A percentile compares a stretch with the other conserved stretches of the same genome.
Evolutionary conservation across 805 yeast species (phyloP).

Genomic region (Candida sithepensis): DNA sequence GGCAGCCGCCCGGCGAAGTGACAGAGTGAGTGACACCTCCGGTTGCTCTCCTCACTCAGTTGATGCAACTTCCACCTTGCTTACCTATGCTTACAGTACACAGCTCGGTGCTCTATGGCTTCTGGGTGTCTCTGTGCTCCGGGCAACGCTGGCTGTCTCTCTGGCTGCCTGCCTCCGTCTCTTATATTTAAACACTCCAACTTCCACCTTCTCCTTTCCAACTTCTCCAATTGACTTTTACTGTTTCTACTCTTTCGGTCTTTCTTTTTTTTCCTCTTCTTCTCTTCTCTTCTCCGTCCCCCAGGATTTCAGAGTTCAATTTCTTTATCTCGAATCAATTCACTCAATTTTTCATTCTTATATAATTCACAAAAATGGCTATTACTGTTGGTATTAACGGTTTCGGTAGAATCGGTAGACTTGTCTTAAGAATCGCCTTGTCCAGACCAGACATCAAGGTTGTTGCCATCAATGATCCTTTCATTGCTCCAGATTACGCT

Average conservation of each 20-base stretch:
- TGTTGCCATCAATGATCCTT: slow-evolving; percentile 89
- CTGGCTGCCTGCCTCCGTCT: too few species aligned
- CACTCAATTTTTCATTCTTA: neutral
- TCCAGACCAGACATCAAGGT: slow-evolving; percentile 71
- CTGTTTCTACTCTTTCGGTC: neutral
- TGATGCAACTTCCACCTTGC: neutral
- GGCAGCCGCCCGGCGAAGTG: neutral
- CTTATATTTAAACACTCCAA: slow-evolving; percentile 1
- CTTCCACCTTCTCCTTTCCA: neutral
- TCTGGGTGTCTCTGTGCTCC: neutral
- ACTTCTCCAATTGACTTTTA: neutral
- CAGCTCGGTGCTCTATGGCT: too few species aligned
- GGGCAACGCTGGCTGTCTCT: neutral
- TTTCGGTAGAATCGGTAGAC: slow-evolving; percentile 92
- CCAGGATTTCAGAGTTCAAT: neutral
- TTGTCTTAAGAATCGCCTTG: slow-evolving; percentile 80
- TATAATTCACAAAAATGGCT: slow-evolving; percentile 39
- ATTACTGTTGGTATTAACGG: slow-evolving; percentile 87
- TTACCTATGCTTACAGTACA: too few species aligned
- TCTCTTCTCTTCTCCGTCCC: neutral
- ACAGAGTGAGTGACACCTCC: neutral
- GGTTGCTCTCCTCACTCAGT: neutral
- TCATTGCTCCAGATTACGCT: slow-evolving; percentile 85
- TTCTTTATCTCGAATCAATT: neutral
- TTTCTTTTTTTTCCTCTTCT: neutral